Conservation (phyloP, 768 basidiomycete genomes). For the Udeniomyces megalosporus region DNA sequence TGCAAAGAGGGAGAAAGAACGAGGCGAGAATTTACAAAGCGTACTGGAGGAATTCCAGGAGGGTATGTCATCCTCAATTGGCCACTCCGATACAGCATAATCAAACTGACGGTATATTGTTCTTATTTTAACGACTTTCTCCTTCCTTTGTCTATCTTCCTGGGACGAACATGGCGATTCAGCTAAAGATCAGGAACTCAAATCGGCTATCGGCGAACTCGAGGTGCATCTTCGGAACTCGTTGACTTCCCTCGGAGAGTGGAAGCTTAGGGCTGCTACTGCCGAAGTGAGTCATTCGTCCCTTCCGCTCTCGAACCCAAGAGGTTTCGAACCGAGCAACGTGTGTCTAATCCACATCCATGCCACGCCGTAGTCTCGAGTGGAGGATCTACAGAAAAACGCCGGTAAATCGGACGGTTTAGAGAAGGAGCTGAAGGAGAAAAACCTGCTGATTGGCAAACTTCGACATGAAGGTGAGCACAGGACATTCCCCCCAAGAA, state of each 20-base stretch:
- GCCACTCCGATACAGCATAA: not conserved
- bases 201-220: slow-evolving; percentile 64
- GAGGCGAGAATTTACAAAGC: slow-evolving; percentile 66
- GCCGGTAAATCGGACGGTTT: slow-evolving; percentile 52
- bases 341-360: too few relatives aligned
- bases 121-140: too few relatives aligned
- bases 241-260: slow-evolving; percentile 71
- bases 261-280: slow-evolving; percentile 66
- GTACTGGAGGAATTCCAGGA: slow-evolving; percentile 91
- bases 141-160: too few relatives aligned
- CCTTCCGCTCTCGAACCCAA: slow-evolving; percentile 10
- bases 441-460: slow-evolving; percentile 85
- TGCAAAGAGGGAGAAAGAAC: slow-evolving; percentile 44
- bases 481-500: not conserved
- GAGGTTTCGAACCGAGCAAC: too few relatives aligned
- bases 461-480: slow-evolving; percentile 79
- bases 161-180: slow-evolving; percentile 2
- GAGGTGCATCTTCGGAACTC: slow-evolving; percentile 53
- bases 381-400: slow-evolving; percentile 57
- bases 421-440: slow-evolving; percentile 86
- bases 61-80: slow-evolving; percentile 38
- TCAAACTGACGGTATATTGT: not conserved
- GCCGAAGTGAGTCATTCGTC: slow-evolving; percentile 52
- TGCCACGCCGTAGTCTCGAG: too few relatives aligned
- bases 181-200: slow-evolving; percentile 87